Conservation (phyloP, 2,329 filamentous ascomycete genomes). For the Aureobasidium zeae region DNA sequence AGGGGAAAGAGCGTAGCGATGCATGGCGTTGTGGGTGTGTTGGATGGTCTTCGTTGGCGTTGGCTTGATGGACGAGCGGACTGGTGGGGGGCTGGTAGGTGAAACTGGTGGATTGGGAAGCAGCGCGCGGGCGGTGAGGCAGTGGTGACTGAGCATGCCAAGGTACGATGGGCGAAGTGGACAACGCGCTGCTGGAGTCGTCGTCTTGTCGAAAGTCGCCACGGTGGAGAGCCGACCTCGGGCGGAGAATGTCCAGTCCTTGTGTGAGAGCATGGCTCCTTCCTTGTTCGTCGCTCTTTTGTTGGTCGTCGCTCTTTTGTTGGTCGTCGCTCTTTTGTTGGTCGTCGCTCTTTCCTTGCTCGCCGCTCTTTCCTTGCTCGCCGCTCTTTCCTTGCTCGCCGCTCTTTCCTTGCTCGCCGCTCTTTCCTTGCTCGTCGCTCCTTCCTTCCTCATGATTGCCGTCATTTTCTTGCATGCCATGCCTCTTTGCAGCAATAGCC, state of each 20-base stretch:
- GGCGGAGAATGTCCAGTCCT: constrained; percentile 61
- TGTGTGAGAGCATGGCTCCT: too few relatives aligned
- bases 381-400: too few relatives aligned
- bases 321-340: not conserved
- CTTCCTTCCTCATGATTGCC: too few relatives aligned
- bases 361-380: too few relatives aligned
- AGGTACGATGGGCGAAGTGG: constrained; percentile 48
- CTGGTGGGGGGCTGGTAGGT: constrained; percentile 83
- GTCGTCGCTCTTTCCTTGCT: too few relatives aligned
- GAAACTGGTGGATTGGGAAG: constrained; percentile 69
- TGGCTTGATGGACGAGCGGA: constrained; percentile 80
- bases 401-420: too few relatives aligned
- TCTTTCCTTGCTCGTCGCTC: too few relatives aligned
- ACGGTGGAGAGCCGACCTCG: constrained; percentile 61
- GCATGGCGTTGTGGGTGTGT: not conserved
- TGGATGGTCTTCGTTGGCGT: constrained; percentile 56
- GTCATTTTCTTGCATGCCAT: too few relatives aligned
- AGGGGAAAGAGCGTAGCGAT: constrained; percentile 38
- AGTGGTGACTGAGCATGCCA: constrained; percentile 37
- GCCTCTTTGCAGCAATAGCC: too few relatives aligned
- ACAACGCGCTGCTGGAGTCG: constrained; percentile 24
- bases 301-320: not conserved
- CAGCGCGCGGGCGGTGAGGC: constrained; percentile 38
- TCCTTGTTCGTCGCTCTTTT: too few relatives aligned
- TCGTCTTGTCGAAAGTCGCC: constrained; percentile 50